phyloP scores from a whole-genome alignment of 108 stramenopile species.

The Cyclotella kingstonii region DNA sequence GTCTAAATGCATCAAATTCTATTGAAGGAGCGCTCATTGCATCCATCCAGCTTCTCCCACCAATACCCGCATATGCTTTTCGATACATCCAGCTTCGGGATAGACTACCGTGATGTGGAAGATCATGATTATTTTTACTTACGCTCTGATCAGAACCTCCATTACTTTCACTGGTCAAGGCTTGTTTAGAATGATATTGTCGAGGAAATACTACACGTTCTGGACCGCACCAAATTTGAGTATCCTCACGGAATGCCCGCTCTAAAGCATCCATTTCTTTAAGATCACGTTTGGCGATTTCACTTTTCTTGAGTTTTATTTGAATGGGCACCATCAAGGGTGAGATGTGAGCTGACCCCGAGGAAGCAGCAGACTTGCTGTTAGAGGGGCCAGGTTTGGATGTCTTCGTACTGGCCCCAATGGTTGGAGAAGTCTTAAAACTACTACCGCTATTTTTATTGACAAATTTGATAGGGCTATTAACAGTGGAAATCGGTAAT shows the following conservation, averaged over 20 bases:
- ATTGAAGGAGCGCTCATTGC: conserved; percentile 16
- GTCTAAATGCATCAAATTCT: no score
- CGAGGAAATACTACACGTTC: background rate
- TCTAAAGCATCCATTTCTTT: conserved; percentile 26
- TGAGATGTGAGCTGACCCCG: no score
- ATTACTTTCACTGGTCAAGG: background rate
- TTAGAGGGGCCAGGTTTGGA: no score
- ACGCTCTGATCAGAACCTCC: background rate
- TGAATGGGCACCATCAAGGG: no score
- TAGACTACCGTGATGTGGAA: conserved; percentile 8
- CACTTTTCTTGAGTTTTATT: conserved; percentile 5
- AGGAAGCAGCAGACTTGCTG: no score
- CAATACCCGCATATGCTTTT: conserved; percentile 24
- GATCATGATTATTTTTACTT: background rate
- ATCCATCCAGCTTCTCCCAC: conserved; percentile 26
- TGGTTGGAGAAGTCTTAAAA: no score
- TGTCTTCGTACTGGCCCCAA: no score
- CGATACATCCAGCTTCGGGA: conserved; percentile 38
- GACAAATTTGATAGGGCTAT: no score
- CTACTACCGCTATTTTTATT: no score
- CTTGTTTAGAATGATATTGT: conserved; percentile 2
- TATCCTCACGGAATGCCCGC: conserved; percentile 17
- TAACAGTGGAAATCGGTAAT: no score
- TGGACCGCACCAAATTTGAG: conserved; percentile 6
- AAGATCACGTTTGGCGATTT: conserved; percentile 19